These are phyloP conservation scores for Debaryomyces psychrophilus DNA, from an alignment of 1,139 yeast genomes.

Conservation along the genomic window DNA sequence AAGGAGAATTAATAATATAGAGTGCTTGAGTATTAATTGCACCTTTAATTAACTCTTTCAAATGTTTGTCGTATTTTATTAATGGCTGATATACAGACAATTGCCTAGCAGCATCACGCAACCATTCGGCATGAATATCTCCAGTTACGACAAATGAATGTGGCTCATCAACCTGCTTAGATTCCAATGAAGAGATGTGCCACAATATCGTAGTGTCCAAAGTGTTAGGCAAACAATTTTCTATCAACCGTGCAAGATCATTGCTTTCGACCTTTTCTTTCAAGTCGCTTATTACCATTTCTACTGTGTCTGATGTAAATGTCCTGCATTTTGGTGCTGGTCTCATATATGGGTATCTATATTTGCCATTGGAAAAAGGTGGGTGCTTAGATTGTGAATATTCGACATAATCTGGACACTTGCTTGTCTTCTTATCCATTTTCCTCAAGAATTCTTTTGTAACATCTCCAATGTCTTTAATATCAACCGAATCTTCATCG, in stretches of 20 bases:
- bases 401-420: conserved; percentile 47
- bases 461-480: conserved; percentile 13
- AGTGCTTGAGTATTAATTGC: conserved; percentile 81
- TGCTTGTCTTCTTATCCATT: conserved; percentile 24
- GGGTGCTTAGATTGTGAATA: conserved; percentile 47
- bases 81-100: conserved; percentile 74
- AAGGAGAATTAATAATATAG: conserved; percentile 65
- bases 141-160: conserved; percentile 79
- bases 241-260: conserved; percentile 75
- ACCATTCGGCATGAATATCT: conserved; percentile 89
- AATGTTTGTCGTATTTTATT: conserved; percentile 49
- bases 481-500: neutral
- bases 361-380: conserved; percentile 53
- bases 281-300: conserved; percentile 59
- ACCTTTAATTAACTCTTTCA: conserved; percentile 64
- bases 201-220: conserved; percentile 84
- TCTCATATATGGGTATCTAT: conserved; percentile 70
- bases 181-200: conserved; percentile 42
- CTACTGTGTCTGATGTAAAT: conserved; percentile 65
- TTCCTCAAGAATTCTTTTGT: conserved; percentile 19
- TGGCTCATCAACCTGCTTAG: conserved; percentile 22
- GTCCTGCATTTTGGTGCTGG: conserved; percentile 76
- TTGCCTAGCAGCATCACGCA: conserved; percentile 85
- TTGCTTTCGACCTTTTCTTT: conserved; percentile 53
- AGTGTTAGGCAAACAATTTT: conserved; percentile 85